Conservation (phyloP, 2,329 filamentous ascomycete species). For the Alternaria triticina region DNA sequence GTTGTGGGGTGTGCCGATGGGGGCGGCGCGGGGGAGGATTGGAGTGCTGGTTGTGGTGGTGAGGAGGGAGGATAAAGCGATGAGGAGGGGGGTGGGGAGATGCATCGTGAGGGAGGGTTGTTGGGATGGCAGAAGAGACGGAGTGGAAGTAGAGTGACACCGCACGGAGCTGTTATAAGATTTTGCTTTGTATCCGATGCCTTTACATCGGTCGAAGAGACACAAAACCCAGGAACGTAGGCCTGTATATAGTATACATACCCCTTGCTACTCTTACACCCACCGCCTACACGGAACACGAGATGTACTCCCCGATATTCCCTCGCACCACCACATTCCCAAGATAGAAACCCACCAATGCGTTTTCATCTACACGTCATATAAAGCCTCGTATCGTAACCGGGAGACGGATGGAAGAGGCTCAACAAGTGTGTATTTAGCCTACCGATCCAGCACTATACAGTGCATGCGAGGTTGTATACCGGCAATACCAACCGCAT, state of each 20-base stretch:
- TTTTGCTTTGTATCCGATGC: neutral
- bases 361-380: slow-evolving; percentile 8
- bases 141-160: neutral
- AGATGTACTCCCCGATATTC: neutral
- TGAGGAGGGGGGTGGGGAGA: neutral
- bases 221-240: neutral
- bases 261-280: neutral
- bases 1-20: slow-evolving; percentile 10
- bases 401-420: neutral
- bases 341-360: neutral
- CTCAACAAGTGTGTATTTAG: neutral
- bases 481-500: slow-evolving; percentile 7
- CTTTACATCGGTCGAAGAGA: neutral
- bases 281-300: neutral
- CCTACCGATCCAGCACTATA: neutral
- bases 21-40: neutral
- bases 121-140: neutral
- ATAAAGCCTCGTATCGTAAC: slow-evolving; percentile 1
- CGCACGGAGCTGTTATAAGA: neutral
- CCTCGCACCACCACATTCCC: neutral
- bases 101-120: neutral
- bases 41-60: neutral
- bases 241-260: neutral
- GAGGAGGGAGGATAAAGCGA: neutral
- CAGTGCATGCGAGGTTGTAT: neutral